These are phyloP conservation scores for Porogramme epimiltina DNA, from an alignment of 1,284 basidiomycete species.

Conservation along the genomic window DNA sequence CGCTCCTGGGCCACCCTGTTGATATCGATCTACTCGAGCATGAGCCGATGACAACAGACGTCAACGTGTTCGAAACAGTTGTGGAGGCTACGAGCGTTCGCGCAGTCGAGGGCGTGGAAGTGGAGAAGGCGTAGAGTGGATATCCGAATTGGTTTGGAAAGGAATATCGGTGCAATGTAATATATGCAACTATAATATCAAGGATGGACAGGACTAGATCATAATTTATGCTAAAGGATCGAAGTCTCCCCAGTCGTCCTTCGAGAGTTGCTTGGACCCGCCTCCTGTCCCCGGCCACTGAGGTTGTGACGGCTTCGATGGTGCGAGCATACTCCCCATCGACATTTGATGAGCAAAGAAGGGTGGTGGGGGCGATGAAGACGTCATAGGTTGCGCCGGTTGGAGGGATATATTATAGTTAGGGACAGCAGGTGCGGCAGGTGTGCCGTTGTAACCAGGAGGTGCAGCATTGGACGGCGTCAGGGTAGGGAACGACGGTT, in stretches of 20 bases:
- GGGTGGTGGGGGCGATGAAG: slow-evolving; percentile 37
- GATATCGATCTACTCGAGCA: slow-evolving; percentile 42
- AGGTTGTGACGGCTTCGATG: slow-evolving; percentile 56
- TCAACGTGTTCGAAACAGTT: slow-evolving; percentile 45
- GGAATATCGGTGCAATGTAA: neutral
- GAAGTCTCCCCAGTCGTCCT: slow-evolving; percentile 78
- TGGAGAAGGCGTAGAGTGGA: slow-evolving; percentile 42
- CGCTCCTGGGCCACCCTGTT: slow-evolving; percentile 58
- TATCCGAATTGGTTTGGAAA: too few relatives aligned
- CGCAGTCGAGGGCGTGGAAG: slow-evolving; percentile 46
- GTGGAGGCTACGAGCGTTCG: slow-evolving; percentile 55
- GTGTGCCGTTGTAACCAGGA: neutral
- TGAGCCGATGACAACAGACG: slow-evolving; percentile 15
- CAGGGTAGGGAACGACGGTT: slow-evolving; percentile 17
- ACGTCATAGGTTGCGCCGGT: slow-evolving; percentile 25
- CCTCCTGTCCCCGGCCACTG: slow-evolving; percentile 38
- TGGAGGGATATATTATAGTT: slow-evolving; percentile 34
- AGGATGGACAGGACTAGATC: slow-evolving; percentile 3
- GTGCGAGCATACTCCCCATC: slow-evolving; percentile 57
- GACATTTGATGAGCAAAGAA: slow-evolving; percentile 38
- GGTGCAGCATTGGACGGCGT: slow-evolving; percentile 8
- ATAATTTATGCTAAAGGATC: slow-evolving; percentile 60
- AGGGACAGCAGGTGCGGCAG: slow-evolving; percentile 15
- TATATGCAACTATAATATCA: slow-evolving; percentile 18
- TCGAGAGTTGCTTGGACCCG: slow-evolving; percentile 50